Percentiles rank a stretch among this genome's conserved stretches.
phyloP scores from a whole-genome alignment of 495 filamentous ascomycete genomes.

The Pseudoneurospora amorphoporcata region DNA sequence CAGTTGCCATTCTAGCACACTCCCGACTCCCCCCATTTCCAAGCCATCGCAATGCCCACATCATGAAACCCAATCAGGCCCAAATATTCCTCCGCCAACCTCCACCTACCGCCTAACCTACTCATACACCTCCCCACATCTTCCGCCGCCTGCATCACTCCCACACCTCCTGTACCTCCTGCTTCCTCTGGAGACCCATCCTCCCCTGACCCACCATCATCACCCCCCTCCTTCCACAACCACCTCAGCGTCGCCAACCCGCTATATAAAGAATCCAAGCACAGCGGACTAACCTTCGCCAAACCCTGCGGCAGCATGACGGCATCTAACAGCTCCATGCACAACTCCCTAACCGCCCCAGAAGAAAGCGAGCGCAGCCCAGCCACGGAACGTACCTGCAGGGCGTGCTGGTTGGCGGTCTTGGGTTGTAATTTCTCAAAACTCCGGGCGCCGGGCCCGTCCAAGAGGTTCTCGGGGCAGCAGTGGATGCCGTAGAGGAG shows the following conservation, averaged over 20 bases:
- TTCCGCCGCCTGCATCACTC: slow-evolving; percentile 4
- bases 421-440: background rate
- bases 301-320: slow-evolving; percentile 8
- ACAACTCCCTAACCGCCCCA: slow-evolving; percentile 3
- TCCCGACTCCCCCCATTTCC: background rate
- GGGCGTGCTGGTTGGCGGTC: slow-evolving; percentile 1
- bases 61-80: slow-evolving; percentile 11
- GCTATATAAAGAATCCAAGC: slow-evolving; percentile 15
- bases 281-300: slow-evolving; percentile 8
- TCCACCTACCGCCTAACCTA: slow-evolving; percentile 10
- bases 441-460: slow-evolving; percentile 4
- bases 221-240: slow-evolving; percentile 19
- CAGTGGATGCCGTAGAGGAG: slow-evolving; percentile 15
- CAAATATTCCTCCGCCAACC: slow-evolving; percentile 13
- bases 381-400: slow-evolving; percentile 7
- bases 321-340: slow-evolving; percentile 12
- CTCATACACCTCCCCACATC: slow-evolving; percentile 6
- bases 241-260: slow-evolving; percentile 15
- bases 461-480: slow-evolving; percentile 17
- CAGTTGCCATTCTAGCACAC: background rate
- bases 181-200: background rate
- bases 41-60: slow-evolving; percentile 8
- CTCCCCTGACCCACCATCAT: background rate
- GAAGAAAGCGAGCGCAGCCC: slow-evolving; percentile 5
- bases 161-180: background rate